phyloP scores from a whole-genome alignment of 148 eudicot genomes.

The Arctostaphylos glauca region DNA sequence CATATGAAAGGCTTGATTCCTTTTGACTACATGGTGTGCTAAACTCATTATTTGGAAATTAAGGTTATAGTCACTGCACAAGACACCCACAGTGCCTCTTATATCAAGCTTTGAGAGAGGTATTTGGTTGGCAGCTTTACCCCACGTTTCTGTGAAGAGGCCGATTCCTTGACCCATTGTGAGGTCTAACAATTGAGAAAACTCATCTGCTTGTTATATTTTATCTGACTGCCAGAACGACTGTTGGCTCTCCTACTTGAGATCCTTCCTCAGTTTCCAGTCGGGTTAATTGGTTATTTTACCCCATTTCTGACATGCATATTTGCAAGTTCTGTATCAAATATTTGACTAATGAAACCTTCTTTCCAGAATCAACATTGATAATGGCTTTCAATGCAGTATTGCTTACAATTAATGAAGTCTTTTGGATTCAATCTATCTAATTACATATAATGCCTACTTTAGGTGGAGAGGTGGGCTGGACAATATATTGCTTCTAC shows the following conservation, averaged over 20 bases:
- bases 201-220: neutral
- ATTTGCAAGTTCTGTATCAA: neutral
- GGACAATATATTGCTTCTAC: constrained; percentile 83
- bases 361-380: neutral
- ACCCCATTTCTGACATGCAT: neutral
- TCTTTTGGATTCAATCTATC: neutral
- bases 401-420: neutral
- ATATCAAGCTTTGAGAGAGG: neutral
- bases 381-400: neutral
- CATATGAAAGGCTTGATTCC: neutral
- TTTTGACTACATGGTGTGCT: neutral
- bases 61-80: neutral
- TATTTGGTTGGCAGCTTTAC: neutral
- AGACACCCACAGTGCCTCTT: neutral
- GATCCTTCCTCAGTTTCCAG: neutral
- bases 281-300: neutral
- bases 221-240: neutral
- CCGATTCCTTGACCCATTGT: neutral
- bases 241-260: neutral
- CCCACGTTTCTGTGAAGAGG: neutral
- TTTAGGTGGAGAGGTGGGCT: constrained; percentile 91
- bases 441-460: constrained; percentile 17
- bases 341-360: neutral
- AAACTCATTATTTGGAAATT: neutral
- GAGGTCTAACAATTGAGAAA: neutral